phyloP scores from a whole-genome alignment of 1,284 basidiomycete genomes.

The Papiliotrema flavescens region DNA sequence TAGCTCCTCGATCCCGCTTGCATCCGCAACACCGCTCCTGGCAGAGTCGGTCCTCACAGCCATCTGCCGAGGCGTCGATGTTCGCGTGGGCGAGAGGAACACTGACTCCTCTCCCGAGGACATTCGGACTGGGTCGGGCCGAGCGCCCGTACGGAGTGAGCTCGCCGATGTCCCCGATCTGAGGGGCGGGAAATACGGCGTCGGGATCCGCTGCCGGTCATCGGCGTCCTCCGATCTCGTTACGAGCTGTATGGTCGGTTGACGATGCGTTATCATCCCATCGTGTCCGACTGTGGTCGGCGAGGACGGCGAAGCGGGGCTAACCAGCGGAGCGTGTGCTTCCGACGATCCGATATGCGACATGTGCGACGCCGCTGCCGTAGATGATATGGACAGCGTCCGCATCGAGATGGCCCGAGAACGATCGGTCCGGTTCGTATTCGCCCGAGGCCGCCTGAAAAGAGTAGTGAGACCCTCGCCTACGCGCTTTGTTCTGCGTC shows the following conservation, averaged over 20 bases:
- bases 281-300: background rate
- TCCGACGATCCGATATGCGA: too few relatives aligned
- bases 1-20: too few relatives aligned
- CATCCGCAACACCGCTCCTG: too few relatives aligned
- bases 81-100: conserved; percentile 5
- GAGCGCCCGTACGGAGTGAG: background rate
- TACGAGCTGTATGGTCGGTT: background rate
- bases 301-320: background rate
- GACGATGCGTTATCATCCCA: background rate
- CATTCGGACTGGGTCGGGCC: background rate
- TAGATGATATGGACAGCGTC: conserved; percentile 13
- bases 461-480: conserved; percentile 10
- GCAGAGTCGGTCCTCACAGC: background rate
- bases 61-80: conserved; percentile 3
- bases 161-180: background rate
- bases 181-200: background rate
- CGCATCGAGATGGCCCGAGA: conserved; percentile 13
- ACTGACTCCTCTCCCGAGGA: background rate
- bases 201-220: background rate
- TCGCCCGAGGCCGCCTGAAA: conserved; percentile 11
- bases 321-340: background rate
- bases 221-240: background rate
- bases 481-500: conserved; percentile 9
- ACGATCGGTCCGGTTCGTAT: conserved; percentile 1
- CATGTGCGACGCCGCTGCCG: background rate